Evolutionary conservation across 176 grass and related monocot genomes (phyloP).

Genomic region (Guadua angustifolia): DNA sequence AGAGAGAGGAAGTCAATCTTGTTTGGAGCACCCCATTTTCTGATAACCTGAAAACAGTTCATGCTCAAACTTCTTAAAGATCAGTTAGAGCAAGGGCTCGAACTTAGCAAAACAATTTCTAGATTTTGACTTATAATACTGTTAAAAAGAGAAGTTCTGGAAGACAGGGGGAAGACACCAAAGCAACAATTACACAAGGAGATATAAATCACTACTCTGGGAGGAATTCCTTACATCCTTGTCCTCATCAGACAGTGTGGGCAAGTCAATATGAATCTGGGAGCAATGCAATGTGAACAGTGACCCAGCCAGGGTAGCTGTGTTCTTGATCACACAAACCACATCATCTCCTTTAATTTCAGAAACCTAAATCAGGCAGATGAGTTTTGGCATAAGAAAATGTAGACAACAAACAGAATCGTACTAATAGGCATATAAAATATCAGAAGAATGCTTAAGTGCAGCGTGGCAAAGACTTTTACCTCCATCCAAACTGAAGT

Average conservation of each 20-base stretch:
- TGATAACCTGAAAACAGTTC: constrained; percentile 72
- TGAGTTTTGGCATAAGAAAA: background rate
- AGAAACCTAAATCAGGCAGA: constrained; percentile 68
- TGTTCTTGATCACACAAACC: constrained; percentile 88
- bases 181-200: background rate
- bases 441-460: background rate
- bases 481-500: constrained; percentile 99
- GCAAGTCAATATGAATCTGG: constrained; percentile 88
- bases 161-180: background rate
- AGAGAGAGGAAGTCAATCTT: constrained; percentile 98
- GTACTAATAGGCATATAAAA: background rate
- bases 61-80: background rate
- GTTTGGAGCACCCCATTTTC: constrained; percentile 88
- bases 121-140: background rate
- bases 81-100: background rate
- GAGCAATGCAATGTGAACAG: constrained; percentile 90
- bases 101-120: background rate
- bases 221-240: constrained; percentile 61
- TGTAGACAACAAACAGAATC: background rate
- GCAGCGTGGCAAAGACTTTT: background rate
- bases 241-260: constrained; percentile 85
- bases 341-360: constrained; percentile 91
- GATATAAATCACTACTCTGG: background rate
- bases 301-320: constrained; percentile 85
- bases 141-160: background rate